Base-by-base conservation (phyloP, 108 stramenopile species). In the Thalassiosira profunda region DNA sequence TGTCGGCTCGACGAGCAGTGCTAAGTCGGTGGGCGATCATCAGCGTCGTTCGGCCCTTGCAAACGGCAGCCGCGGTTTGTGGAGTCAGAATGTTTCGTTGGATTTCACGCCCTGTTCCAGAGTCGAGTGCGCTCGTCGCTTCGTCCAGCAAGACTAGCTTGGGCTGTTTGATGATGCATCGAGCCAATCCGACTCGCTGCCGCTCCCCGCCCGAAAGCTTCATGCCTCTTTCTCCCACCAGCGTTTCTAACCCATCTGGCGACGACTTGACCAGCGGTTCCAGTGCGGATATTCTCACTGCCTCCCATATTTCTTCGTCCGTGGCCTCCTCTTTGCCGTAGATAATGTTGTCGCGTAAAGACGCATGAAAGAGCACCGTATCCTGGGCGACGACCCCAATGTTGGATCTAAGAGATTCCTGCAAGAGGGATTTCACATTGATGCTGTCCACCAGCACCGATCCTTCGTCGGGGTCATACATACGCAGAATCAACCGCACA, bases 301-400 rank as follows among this genome's bases (percentile, higher is more conserved):
- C 83, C 4, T 58, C 63, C 51, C 46, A 53, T 15, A 90, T 60
- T 53, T 89, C 88, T 25, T 72, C 84, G 21, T 76, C 75, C 20
- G 81, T 76, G 3, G 85, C 86, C 26, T 80, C 67, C 43, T 78
- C 56, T 33, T 61, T 58, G 17, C 85, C 86, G 46, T 91, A 91
- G 14, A 23, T 45, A 38, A 94, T 88, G 28, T 89, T 88, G 33
- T 86, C 85, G 1, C 68, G 57, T 9, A 92, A 59, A 2, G 89
- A 87, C 9, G 81, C 90, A 34, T 86, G 85, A 56, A 94, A 92
- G 5, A 94, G 79, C 6, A 90, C 79, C 10, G 90, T 86, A 55
- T 94, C 93, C 73, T 94, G 93, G 8, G 89, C 84, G 3, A 94
- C 90, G 15, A 94, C 86, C 0, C 84, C 89, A 36, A 92, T 87